phyloP scores from a whole-genome alignment of 176 grass and related monocot species.

The Bonia amplexicaulis region DNA sequence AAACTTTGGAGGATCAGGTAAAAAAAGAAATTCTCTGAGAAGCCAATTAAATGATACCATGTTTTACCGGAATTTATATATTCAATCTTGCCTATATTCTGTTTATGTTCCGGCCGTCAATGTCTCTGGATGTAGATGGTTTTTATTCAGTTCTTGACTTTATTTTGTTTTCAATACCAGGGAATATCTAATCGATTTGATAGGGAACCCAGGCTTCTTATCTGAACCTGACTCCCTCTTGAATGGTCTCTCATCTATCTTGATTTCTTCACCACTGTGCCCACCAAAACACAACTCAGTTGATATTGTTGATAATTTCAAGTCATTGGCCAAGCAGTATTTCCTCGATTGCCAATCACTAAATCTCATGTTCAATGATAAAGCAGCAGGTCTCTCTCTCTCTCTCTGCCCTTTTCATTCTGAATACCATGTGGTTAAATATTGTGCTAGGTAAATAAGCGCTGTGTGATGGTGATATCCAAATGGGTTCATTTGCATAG shows the following conservation, averaged over 20 bases:
- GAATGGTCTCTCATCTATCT: constrained; percentile 67
- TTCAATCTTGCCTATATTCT: background rate
- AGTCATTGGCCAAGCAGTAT: constrained; percentile 62
- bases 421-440: background rate
- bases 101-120: background rate
- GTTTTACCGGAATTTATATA: constrained; percentile 1
- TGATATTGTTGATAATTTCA: constrained; percentile 54
- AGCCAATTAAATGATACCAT: background rate
- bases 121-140: background rate
- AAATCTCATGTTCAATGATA: constrained; percentile 68
- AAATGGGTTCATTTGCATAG: background rate
- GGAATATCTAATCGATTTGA: constrained; percentile 78
- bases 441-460: background rate
- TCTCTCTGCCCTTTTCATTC: background rate
- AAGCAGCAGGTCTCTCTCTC: constrained; percentile 30
- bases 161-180: constrained; percentile 40
- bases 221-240: constrained; percentile 76
- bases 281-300: constrained; percentile 50
- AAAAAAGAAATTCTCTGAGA: background rate
- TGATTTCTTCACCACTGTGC: constrained; percentile 58
- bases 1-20: background rate
- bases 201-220: constrained; percentile 56
- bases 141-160: background rate
- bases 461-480: background rate
- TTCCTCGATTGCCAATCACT: constrained; percentile 68